Evolutionary conservation across 768 basidiomycete species (phyloP).

Genomic region (Lyophyllum atratum): DNA sequence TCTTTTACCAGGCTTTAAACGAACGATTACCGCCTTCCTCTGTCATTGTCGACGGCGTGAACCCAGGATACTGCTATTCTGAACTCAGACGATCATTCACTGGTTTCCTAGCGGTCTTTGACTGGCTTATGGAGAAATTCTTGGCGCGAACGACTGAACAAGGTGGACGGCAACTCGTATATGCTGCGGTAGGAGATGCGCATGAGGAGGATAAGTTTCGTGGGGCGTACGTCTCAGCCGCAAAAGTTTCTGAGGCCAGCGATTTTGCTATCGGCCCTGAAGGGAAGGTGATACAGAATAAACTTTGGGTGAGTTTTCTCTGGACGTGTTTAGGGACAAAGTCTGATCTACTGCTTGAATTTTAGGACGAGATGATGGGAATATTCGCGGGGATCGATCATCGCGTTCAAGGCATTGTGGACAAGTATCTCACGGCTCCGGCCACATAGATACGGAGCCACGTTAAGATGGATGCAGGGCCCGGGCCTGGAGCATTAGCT

Average conservation of each 20-base stretch:
- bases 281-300: slow-evolving; percentile 11
- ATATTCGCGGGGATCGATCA: slow-evolving; percentile 14
- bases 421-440: slow-evolving; percentile 7
- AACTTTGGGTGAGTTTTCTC: slow-evolving; percentile 14
- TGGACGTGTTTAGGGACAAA: not conserved
- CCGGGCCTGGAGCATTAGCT: too few species aligned
- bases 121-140: slow-evolving; percentile 25
- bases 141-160: slow-evolving; percentile 28
- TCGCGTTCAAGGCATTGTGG: slow-evolving; percentile 1
- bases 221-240: slow-evolving; percentile 15
- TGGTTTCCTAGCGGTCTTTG: slow-evolving; percentile 16
- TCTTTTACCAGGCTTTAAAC: slow-evolving; percentile 39
- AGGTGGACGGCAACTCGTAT: slow-evolving; percentile 18
- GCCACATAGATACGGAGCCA: not conserved
- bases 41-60: slow-evolving; percentile 35
- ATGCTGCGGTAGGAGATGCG: slow-evolving; percentile 12
- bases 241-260: slow-evolving; percentile 13
- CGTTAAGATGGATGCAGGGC: too few species aligned
- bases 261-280: slow-evolving; percentile 9
- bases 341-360: not conserved
- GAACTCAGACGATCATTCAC: slow-evolving; percentile 31
- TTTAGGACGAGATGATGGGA: slow-evolving; percentile 12
- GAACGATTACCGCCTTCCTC: slow-evolving; percentile 26
- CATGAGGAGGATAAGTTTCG: slow-evolving; percentile 11
- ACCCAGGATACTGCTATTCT: slow-evolving; percentile 45